Conservation (phyloP, 2,329 filamentous ascomycete genomes). For the Venturiaceae sp. region DNA sequence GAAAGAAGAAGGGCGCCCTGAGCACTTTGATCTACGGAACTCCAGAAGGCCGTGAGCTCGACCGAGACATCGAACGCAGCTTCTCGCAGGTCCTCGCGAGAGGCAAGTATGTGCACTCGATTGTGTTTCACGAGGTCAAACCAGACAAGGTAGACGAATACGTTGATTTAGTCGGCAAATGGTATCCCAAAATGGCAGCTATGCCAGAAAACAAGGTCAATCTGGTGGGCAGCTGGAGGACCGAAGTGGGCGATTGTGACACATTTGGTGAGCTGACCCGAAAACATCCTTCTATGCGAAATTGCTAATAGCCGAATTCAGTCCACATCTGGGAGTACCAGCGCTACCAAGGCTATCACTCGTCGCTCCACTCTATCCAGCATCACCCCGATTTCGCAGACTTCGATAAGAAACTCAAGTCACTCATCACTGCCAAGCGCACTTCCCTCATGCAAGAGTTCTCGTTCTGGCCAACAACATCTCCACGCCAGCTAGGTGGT, state of each 20-base stretch:
- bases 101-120: constrained; percentile 97
- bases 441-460: constrained; percentile 98
- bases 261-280: constrained; percentile 65
- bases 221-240: constrained; percentile 95
- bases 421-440: constrained; percentile 74
- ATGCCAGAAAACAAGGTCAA: constrained; percentile 87
- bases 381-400: constrained; percentile 72
- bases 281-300: not conserved
- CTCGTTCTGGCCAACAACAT: constrained; percentile 96
- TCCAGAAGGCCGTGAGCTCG: constrained; percentile 85
- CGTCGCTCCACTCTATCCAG: constrained; percentile 77
- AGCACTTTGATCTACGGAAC: constrained; percentile 94
- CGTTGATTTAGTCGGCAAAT: constrained; percentile 74
- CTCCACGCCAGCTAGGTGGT: constrained; percentile 81
- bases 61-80: constrained; percentile 89
- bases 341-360: constrained; percentile 90
- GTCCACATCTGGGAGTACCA: constrained; percentile 99
- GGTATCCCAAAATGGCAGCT: constrained; percentile 85
- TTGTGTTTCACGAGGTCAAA: constrained; percentile 92
- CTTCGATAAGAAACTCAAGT: constrained; percentile 77
- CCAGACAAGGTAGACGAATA: constrained; percentile 95
- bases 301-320: constrained; percentile 27
- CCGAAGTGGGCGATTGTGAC: constrained; percentile 93
- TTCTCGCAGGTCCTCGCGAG: constrained; percentile 92
- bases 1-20: constrained; percentile 60